Base-by-base conservation (phyloP, 441 rosid genomes). In the Capsella rubella region DNA sequence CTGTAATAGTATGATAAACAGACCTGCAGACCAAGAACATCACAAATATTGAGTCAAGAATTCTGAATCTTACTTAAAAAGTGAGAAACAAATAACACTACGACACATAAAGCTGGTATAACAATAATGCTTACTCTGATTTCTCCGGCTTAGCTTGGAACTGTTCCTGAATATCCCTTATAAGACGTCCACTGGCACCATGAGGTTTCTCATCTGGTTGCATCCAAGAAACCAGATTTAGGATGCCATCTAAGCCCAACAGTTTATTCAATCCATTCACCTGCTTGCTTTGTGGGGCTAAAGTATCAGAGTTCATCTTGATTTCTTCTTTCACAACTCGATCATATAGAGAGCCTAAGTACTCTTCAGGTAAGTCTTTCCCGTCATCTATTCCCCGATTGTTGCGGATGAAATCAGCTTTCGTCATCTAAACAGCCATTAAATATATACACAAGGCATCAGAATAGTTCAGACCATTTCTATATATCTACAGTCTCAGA, bases 351-450 rank as follows among this genome's bases (percentile, higher is more conserved):
- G 88, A 72, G 29, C 98, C 87, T 50, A 93, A 83, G 79, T 86
- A 93, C 40, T 89, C 97, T 82, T 93, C 99, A 60, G 98, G 87
- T 72, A 96, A 82, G 82, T 96, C 99, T 81, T 96, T 93, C 54
- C 99, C 99, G 72, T 89, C 91, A 79, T 96, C 93, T 84, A 96
- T 96, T 73, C 98, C 99, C 50, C 95, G 84, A 68, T 93, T 93
- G 83, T 96, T 93, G 47, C 94, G 84, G 15, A 93, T 72, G 74
- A 96, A 93, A 82, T 96, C 98, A 71, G 92, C 89, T 84, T 93
- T 96, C 7, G 89, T 84, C 99, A 96, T 93, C 99, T 93, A 82
- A 64, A 78, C 27, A 72, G 67, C 72, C 72, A 72, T 29, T 49
- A 18, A 34, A 49, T 69, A 45, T 71, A 74, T 51, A 71, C 25